A percentile compares a stretch with the other conserved stretches of the same genome.
Evolutionary conservation across 129 eudicot genomes (phyloP).

Genomic region (Chrysanthemum seticuspe): DNA sequence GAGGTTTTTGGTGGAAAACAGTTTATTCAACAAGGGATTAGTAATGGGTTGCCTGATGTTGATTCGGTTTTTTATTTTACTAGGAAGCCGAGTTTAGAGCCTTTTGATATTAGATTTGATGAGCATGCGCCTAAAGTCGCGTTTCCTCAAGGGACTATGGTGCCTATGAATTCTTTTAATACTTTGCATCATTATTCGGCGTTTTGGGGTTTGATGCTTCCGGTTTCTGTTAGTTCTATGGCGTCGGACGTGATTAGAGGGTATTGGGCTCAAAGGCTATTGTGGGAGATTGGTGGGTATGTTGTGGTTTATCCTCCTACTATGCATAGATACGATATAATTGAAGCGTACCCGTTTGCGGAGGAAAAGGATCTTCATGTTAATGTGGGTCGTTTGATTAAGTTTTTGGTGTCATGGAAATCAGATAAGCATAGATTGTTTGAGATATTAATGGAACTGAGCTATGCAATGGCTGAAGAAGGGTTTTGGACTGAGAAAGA

Average conservation of each 20-base stretch:
- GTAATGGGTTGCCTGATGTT: conserved; percentile 93
- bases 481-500: conserved; percentile 96
- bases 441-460: conserved; percentile 80
- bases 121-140: conserved; percentile 89
- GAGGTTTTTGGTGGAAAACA: conserved; percentile 87
- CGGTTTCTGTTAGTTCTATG: conserved; percentile 88
- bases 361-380: conserved; percentile 99
- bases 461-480: conserved; percentile 98
- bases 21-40: conserved; percentile 88
- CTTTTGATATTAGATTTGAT: conserved; percentile 83
- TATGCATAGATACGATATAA: conserved; percentile 69
- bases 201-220: conserved; percentile 96
- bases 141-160: conserved; percentile 90
- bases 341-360: conserved; percentile 88
- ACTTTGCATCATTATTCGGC: conserved; percentile 82
- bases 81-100: conserved; percentile 61
- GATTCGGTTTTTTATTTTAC: conserved; percentile 96
- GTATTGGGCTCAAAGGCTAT: conserved; percentile 95
- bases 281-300: conserved; percentile 97
- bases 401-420: conserved; percentile 82
- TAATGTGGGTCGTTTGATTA: conserved; percentile 81
- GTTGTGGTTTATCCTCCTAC: conserved; percentile 98
- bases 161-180: conserved; percentile 85
- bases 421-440: conserved; percentile 71
- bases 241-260: conserved; percentile 97